These are phyloP conservation scores for Scleroderma bovista DNA, from an alignment of 768 basidiomycete species.

Conservation along the genomic window DNA sequence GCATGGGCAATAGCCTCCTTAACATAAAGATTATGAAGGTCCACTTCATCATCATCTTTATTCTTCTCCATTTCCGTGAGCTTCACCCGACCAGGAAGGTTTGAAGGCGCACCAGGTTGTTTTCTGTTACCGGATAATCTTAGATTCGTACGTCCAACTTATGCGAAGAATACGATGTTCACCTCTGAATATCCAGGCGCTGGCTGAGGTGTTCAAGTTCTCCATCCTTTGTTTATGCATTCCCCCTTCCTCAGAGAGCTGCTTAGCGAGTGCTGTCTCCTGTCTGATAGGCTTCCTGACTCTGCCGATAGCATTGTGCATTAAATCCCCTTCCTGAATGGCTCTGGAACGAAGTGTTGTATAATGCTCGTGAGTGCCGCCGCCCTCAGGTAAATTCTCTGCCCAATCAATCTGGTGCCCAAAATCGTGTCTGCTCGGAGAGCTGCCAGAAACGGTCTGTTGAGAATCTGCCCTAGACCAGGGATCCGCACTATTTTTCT, in stretches of 20 bases:
- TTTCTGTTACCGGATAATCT: background rate
- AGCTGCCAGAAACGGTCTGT: too few relatives aligned
- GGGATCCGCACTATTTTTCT: too few relatives aligned
- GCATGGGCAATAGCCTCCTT: constrained; percentile 78
- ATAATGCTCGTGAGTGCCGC: background rate
- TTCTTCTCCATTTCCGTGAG: background rate
- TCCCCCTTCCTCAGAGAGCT: constrained; percentile 75
- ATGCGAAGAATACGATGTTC: constrained; percentile 13
- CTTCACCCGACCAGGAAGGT: background rate
- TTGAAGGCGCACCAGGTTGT: background rate
- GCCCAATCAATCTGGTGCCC: background rate
- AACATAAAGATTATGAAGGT: constrained; percentile 62
- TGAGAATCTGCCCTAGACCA: too few relatives aligned
- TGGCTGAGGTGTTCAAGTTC: constrained; percentile 65
- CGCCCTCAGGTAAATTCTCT: too few relatives aligned
- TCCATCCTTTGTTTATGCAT: constrained; percentile 69
- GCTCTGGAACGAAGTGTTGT: constrained; percentile 57
- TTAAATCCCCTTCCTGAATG: constrained; percentile 64
- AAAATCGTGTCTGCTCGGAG: background rate
- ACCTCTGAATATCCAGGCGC: constrained; percentile 80
- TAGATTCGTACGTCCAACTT: background rate
- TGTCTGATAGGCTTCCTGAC: constrained; percentile 60
- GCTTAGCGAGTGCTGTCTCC: constrained; percentile 75
- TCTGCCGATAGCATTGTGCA: constrained; percentile 58
- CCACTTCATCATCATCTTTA: background rate